Base-by-base conservation (phyloP, 2,329 filamentous ascomycete genomes). In the Aspergillus uvarum region DNA sequence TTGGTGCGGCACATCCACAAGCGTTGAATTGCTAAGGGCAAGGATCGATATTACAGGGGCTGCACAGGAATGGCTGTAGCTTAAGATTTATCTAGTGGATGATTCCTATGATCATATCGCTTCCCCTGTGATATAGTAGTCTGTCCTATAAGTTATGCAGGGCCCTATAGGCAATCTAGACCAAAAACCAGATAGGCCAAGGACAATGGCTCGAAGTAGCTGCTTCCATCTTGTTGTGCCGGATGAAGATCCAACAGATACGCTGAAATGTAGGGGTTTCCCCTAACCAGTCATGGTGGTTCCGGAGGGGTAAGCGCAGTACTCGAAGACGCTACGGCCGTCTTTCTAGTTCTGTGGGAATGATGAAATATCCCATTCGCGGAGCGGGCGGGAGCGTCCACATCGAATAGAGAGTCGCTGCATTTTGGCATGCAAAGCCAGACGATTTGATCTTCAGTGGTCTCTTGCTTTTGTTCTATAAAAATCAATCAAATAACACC, bases 401-500 rank as follows among this genome's bases (percentile, higher is more conserved):
- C 38, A 44, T 44, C 38, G 38, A 19, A 19, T 44, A 19, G 6
- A n/a, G 1, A 19, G 38, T 44, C 38, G 16, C 38, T 7, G 38
- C 16, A 16, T 16, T 44, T n/a, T 44, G 38, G 16, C 38, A n/a
- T 44, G 14, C 38, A 16, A 35, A 44, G 38, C 22, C 22, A 29
- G 48, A 29, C 21, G 48, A 50, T 8, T 29, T 50, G 48, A 29
- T 31, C 24, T 24, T 29, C 29, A 26, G 48, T 50, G 29, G 22
- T 29, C 14, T n/a, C 24, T 19, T 50, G 48, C 51, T 57, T 67
- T 64, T 61, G 56, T 53, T 67, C 66, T 69, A 66, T 66, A 58
- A 48, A 59, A 55, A 56, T 58, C 56, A 59, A 63, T 64, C 59
- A 64, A 61, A 57, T 44, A 63, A 61, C 54, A 59, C 53, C 53